Evolutionary conservation across 495 filamentous ascomycete genomes (phyloP), one percentile per base, ranked within the genome.

Genomic region (Penicillium samsonianum): DNA sequence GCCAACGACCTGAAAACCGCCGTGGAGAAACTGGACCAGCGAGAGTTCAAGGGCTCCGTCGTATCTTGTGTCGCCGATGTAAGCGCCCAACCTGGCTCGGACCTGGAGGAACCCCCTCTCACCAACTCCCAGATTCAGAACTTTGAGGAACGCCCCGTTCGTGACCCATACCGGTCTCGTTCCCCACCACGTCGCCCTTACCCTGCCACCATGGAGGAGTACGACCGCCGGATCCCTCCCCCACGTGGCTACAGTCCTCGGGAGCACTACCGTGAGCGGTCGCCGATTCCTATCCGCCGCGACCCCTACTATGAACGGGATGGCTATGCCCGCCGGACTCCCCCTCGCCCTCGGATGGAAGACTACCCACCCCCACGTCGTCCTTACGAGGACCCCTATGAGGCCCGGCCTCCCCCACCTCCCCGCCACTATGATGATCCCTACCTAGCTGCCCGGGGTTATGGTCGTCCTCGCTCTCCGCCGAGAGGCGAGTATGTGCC

Each of bases 61-160:
- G 92, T 98, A 52, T 85, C 77, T 50, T 98, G 94, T 70, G 75
- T 89, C 61, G 84, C 90, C 56, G 92, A 96, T 78, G 92, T 96
- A 86, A 73, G 86, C 71, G 65, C 55, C 49, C 57, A 56, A 44
- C 47, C 47, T 37, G 37, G 45, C 59, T 58, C 50, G 57, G 53
- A 63, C 58, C 45, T 23, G 40, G 47, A 50, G 60, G 43, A 66
- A 62, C 59, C 60, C 59, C 62, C 61, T 67, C 57, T 67, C 55
- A 68, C 57, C 79, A 74, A 48, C n/a, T 61, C 61, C 37, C 70
- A 87, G 84, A 78, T 80, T 54, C 84, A 86, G 58, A 63, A 57
- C 46, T 62, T 80, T 64, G 88, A 92, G 52, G 82, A 89, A 38
- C 85, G 91, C 58, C 72, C 84, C 31, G 80, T 82, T 57, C 85